Evolutionary conservation across 2,329 filamentous ascomycete species (phyloP), one percentile per base, ranked within the genome.

Genomic region (Pseudocercospora ulei): DNA sequence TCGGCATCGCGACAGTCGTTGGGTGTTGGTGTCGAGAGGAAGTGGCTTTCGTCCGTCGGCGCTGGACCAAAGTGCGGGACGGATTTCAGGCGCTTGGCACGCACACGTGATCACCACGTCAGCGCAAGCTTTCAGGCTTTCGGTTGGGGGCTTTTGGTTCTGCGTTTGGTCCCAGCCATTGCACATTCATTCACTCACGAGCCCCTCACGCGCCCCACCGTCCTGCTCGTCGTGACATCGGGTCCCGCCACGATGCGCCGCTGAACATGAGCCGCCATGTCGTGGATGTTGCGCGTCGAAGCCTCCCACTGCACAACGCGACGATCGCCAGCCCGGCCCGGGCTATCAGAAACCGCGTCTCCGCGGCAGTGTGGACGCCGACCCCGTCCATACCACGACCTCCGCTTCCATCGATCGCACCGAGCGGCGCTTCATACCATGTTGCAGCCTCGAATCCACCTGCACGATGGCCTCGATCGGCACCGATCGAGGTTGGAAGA

Each of bases 1-100:
- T 65, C 51, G 66, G 66, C 67, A 70, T 70, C 53, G 50, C 67
- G 56, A 43, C 45, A 42, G 47, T 51, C 37, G 49, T 52, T 51
- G 41, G 41, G 41, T 38, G 41, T 24, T 49, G 46, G 42, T 41
- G 41, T 39, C 45, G 51, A 44, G 41, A 40, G 23, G n/a, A n/a
- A n/a, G n/a, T n/a, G n/a, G n/a, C n/a, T n/a, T n/a, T n/a, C n/a
- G n/a, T n/a, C n/a, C n/a, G n/a, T n/a, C n/a, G n/a, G n/a, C n/a
- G 24, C n/a, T 11, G 24, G 5, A 26, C 8, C 24, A 23, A 26
- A 6, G 24, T 26, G 24, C 24, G 24, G 24, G 5, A 26, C 8
- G 4, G n/a, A 26, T 7, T 26, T 26, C 5, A 11, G 24, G 8
- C 20, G 9, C 20, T 5, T 23, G 20, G 5, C 20, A 5, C 5